phyloP scores from a whole-genome alignment of 805 yeast genomes.

The Saccharomycopsis sp. region DNA sequence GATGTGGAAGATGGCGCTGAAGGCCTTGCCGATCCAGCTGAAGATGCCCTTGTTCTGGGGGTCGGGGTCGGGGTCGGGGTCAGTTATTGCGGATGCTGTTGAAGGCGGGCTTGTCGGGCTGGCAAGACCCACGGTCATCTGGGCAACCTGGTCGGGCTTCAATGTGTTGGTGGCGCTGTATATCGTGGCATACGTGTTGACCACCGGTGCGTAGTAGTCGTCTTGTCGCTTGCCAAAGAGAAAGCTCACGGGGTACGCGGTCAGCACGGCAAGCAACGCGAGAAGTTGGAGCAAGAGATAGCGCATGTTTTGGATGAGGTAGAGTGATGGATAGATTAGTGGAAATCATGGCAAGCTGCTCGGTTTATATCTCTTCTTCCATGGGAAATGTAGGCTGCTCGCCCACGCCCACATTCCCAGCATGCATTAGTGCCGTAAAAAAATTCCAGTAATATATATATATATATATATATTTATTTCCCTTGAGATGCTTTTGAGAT shows the following conservation, averaged over 20 bases:
- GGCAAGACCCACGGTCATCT: not conserved
- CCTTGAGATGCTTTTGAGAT: too few relatives aligned
- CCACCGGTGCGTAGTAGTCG: conserved; percentile 10
- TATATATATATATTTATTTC: too few relatives aligned
- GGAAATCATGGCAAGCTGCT: too few relatives aligned
- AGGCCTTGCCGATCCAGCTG: conserved; percentile 8
- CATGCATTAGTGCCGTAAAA: too few relatives aligned
- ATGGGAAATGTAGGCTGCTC: too few relatives aligned
- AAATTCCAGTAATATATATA: too few relatives aligned
- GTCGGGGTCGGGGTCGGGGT: not conserved
- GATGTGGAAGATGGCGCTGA: conserved; percentile 10
- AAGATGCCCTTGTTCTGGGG: conserved; percentile 13
- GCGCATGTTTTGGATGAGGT: not conserved
- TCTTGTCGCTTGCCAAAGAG: not conserved
- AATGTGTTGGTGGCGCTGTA: not conserved
- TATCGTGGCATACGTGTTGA: not conserved
- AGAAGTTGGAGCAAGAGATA: not conserved
- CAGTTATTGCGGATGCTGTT: not conserved
- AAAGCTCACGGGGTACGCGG: not conserved
- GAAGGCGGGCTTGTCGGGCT: conserved; percentile 1
- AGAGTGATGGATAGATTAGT: not conserved
- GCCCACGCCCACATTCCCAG: too few relatives aligned
- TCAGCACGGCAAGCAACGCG: not conserved
- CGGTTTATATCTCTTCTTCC: too few relatives aligned
- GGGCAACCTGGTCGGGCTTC: not conserved